Evolutionary conservation across 306 rosid genomes (phyloP), one percentile per base, ranked within the genome.

Genomic region (Dryas octopetala): DNA sequence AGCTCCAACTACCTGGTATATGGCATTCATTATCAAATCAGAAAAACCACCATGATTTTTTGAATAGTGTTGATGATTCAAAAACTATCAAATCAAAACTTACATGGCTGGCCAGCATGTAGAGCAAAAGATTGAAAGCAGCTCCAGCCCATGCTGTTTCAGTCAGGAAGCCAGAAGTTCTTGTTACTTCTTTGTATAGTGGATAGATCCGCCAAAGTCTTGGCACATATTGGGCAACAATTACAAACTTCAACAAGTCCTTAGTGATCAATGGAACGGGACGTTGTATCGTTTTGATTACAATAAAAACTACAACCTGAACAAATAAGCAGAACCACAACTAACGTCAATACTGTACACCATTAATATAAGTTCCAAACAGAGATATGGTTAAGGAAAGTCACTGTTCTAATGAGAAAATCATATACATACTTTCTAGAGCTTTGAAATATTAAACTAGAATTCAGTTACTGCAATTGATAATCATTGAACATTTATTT

Each of bases 71-170:
- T 48, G 15, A 54, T 44, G 40, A 43, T 47, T 64, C 41, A 32
- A 69, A 28, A 79, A 9, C 62, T 48, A 47, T 44, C 59, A 32
- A 14, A 61, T 23, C 26, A 45, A 59, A 2, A 52, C 97, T 87
- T 83, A 95, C 99, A 59, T 95, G 99, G 82, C 97, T 86, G 59
- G 90, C 98, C 38, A 90, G 91, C 96, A 95, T 84, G 17, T 89
- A 95, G 60, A 92, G 91, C 72, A 83, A 79, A 69, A 95, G 97
- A 90, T 95, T 95, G 78, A 74, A 86, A 41, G 87, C 96, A 80
- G 99, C 98, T 75, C 93, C 93, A 74, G 88, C 89, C 97, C 97
- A 95, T 6, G 96, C 93, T 12, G 91, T 95, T 83, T 92, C 96
- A 50, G 97, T 90, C 53, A 95, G 82, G 79, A 85, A 88, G 74